Percentiles rank a stretch among this genome's conserved stretches.
Evolutionary conservation across 176 grass and related monocot species (phyloP).

Genomic region (Chloris gayana): DNA sequence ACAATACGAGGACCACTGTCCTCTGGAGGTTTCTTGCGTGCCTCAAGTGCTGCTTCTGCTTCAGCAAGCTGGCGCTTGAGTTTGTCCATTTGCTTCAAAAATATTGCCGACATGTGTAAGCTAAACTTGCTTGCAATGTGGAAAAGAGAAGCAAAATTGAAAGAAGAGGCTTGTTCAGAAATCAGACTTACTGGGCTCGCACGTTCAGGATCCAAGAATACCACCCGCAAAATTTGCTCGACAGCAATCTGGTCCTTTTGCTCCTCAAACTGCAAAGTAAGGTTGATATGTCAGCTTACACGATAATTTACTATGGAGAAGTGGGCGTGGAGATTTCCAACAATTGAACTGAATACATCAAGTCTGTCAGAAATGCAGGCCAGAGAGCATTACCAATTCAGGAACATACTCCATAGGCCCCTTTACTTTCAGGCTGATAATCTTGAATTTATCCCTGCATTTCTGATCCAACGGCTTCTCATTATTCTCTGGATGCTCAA

Average conservation of each 20-base stretch:
- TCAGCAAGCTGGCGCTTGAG: constrained; percentile 92
- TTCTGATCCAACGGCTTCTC: constrained; percentile 94
- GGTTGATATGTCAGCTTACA: constrained; percentile 8
- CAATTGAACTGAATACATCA: constrained; percentile 3
- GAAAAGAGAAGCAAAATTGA: neutral
- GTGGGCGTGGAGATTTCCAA: constrained; percentile 1
- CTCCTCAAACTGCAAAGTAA: constrained; percentile 78
- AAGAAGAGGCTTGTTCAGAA: neutral
- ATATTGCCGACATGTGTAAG: constrained; percentile 15
- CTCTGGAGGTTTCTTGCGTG: constrained; percentile 93
- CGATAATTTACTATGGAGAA: neutral
- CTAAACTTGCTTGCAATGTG: neutral
- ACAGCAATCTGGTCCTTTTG: constrained; percentile 86
- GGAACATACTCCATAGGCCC: constrained; percentile 85
- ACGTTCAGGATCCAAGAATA: constrained; percentile 85
- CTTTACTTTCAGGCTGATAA: constrained; percentile 90
- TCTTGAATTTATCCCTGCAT: constrained; percentile 97
- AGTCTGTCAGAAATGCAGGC: neutral
- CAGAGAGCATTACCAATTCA: constrained; percentile 63
- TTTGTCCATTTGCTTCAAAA: constrained; percentile 89
- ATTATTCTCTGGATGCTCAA: constrained; percentile 96
- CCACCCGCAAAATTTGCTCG: constrained; percentile 86
- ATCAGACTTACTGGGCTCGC: constrained; percentile 66
- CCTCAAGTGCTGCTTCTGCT: constrained; percentile 87
- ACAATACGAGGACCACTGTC: constrained; percentile 63